Percentiles rank a stretch among this genome's conserved stretches.
Evolutionary conservation across 2,329 filamentous ascomycete species (phyloP).

Genomic region (Aschersonia sp.): DNA sequence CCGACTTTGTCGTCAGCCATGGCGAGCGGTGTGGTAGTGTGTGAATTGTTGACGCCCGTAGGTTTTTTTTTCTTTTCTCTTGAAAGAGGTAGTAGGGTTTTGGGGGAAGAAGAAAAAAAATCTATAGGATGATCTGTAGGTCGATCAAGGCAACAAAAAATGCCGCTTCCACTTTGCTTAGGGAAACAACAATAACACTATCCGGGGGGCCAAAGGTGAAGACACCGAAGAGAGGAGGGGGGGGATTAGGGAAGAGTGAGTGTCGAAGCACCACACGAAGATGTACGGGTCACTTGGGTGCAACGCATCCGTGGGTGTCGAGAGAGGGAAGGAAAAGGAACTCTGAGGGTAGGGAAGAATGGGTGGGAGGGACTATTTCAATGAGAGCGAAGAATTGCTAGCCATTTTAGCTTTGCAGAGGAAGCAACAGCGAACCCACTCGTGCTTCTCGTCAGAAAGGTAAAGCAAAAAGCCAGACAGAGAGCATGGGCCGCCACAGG

Average conservation of each 20-base stretch:
- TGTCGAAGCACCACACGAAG: conserved; percentile 32
- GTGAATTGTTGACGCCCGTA: conserved; percentile 1
- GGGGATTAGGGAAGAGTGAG: conserved; percentile 8
- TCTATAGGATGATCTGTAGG: conserved; percentile 1
- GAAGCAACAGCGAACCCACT: conserved; percentile 6
- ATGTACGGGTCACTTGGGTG: conserved; percentile 27
- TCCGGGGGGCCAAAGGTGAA: conserved; percentile 1
- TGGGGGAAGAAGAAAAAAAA: too few relatives aligned
- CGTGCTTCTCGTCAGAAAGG: conserved; percentile 3
- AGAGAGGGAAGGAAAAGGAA: conserved; percentile 20
- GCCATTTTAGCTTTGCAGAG: conserved; percentile 1
- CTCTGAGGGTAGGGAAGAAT: conserved; percentile 3
- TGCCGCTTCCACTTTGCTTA: background rate
- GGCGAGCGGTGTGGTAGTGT: conserved; percentile 3
- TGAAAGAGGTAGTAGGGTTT: too few relatives aligned
- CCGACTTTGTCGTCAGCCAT: conserved; percentile 36
- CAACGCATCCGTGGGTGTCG: conserved; percentile 34
- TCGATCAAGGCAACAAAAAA: background rate
- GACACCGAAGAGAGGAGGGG: conserved; percentile 4
- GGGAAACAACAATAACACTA: conserved; percentile 2
- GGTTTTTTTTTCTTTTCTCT: background rate
- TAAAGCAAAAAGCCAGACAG: background rate
- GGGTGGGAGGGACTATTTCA: conserved; percentile 25
- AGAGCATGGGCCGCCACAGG: background rate
- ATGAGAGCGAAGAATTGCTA: conserved; percentile 11